These are phyloP conservation scores for Xylaria curta DNA, from an alignment of 495 filamentous ascomycete species.

Conservation along the genomic window DNA sequence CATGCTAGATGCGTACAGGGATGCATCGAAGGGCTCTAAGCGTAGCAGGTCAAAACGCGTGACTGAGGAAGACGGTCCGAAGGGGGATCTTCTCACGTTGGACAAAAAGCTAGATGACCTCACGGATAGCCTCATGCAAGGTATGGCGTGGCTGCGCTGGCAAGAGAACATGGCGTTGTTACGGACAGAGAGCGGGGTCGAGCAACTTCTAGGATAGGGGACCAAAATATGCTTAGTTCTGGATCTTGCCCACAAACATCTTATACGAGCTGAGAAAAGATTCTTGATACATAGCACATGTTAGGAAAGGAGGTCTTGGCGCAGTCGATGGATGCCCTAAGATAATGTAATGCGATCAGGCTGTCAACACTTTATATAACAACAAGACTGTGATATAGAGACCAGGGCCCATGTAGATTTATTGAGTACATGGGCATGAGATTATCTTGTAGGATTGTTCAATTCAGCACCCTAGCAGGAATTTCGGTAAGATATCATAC, in stretches of 20 bases:
- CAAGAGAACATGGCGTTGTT: conserved; percentile 67
- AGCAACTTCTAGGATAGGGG: conserved; percentile 29
- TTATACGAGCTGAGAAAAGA: not conserved
- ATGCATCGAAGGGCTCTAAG: conserved; percentile 3
- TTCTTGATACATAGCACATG: not conserved
- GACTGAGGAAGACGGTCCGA: conserved; percentile 36
- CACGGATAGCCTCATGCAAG: conserved; percentile 88
- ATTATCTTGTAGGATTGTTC: not conserved
- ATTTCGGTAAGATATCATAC: not conserved
- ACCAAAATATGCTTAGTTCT: not conserved
- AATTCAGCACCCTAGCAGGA: not conserved
- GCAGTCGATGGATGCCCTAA: not conserved
- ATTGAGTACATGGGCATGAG: not conserved
- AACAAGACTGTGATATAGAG: not conserved
- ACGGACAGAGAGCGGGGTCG: conserved; percentile 38
- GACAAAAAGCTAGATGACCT: conserved; percentile 85
- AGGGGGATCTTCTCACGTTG: conserved; percentile 30
- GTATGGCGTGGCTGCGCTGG: conserved; percentile 86
- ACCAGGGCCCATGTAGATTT: not conserved
- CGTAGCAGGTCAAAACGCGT: conserved; percentile 26
- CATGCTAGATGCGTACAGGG: conserved; percentile 43
- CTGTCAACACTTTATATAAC: not conserved
- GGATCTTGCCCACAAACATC: not conserved
- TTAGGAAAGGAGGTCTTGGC: not conserved
- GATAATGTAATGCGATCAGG: not conserved